Base-by-base conservation (phyloP, 345 rosid genomes). In the Litchi chinensis region DNA sequence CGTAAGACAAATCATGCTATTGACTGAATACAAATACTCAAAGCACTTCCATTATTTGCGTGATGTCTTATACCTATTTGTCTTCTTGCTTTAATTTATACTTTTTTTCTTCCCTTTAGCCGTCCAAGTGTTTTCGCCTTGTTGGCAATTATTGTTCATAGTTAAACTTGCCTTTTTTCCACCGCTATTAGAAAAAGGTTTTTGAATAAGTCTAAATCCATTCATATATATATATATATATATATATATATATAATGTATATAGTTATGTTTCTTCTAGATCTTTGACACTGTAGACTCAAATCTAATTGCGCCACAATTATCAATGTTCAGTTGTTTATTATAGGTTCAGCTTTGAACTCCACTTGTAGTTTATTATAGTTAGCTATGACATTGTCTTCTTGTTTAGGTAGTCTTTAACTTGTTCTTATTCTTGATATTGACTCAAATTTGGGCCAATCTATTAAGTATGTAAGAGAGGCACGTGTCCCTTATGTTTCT, bases 61-160 rank as follows among this genome's bases (percentile, higher is more conserved):
- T 62, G 4, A 62, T 44, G 37, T 21, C 56, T 43, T 68, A 4
- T 65, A 7, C 5, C 44, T 37, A 7, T 3, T 24, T 24, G 59
- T 70, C 60, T 26, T 50, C 50, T 5, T 70, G 74, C 26, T 32
- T 32, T 1, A 3, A 32, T 32, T 70, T 8, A 6, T 54, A 5
- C 7, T 54, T 10, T 10, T 10, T 10, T 46, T 10, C 15, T 13
- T 54, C 18, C 59, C 18, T 57, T 32, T 5, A 21, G 37, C 54
- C 67, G 56, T 62, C 76, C 68, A n/a, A 22, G 22, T 21, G 67
- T 59, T 41, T 26, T 59, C 52, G 60, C 18, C 43, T 73, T 40
- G 21, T 73, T 22, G 26, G 52, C n/a, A 40, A 39, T 39, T 54
- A 50, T 50, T 50, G 56, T 50, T 50, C 5, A 50, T 50, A 50